phyloP scores from a whole-genome alignment of 202 grass and related monocot genomes.

The Saccharum hybrid region DNA sequence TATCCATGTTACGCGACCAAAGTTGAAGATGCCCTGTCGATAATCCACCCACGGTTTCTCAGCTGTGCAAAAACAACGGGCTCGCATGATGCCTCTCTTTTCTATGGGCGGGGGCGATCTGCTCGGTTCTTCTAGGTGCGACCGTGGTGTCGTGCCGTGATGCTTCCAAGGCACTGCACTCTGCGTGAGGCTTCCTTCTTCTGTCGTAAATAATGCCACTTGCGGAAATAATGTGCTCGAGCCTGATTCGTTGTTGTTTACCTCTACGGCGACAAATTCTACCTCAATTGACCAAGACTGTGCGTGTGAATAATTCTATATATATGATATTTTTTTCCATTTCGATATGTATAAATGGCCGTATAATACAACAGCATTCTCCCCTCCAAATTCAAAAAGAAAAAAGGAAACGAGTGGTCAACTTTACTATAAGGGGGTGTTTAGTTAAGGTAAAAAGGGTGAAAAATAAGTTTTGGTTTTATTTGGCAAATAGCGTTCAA shows the following conservation, averaged over 20 bases:
- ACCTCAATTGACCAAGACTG: not conserved
- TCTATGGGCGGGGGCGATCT: not conserved
- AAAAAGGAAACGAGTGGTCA: not conserved
- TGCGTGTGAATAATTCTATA: not conserved
- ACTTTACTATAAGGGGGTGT: no score
- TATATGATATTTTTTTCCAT: not conserved
- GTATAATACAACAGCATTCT: not conserved
- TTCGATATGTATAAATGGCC: not conserved
- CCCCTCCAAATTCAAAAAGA: not conserved
- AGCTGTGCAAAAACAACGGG: conserved; percentile 25
- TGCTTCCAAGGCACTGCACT: not conserved
- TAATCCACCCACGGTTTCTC: conserved; percentile 17
- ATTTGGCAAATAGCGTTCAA: no score
- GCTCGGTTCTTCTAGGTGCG: not conserved
- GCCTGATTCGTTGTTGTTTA: not conserved
- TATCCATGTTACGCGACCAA: not conserved
- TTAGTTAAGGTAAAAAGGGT: no score
- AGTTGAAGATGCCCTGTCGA: not conserved
- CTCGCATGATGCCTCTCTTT: not conserved
- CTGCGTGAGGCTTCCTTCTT: not conserved
- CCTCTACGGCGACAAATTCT: not conserved
- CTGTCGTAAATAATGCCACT: conserved; percentile 6
- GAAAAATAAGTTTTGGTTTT: no score
- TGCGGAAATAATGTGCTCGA: not conserved
- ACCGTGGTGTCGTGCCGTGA: not conserved